A percentile compares a stretch with the other conserved stretches of the same genome.
Conservation (phyloP, 2,329 filamentous ascomycete species). For the Cytospora schulzeri region DNA sequence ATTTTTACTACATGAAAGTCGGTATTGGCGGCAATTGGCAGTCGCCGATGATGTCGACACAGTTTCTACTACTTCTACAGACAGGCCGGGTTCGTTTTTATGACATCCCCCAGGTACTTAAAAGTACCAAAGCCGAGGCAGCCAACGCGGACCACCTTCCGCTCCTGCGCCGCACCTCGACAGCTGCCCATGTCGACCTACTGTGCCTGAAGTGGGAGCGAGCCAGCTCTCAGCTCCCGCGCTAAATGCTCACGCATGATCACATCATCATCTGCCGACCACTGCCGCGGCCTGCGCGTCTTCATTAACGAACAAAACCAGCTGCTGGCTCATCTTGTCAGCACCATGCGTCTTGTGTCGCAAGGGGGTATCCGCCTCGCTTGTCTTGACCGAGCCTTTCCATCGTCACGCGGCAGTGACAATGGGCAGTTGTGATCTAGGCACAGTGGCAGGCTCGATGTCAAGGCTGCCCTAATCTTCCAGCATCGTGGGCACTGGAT, state of each 20-base stretch:
- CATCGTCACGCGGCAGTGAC: not conserved
- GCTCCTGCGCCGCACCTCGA: conserved; percentile 2
- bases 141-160: conserved; percentile 16
- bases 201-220: conserved; percentile 12
- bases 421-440: conserved; percentile 2
- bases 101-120: not conserved
- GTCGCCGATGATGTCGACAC: conserved; percentile 1
- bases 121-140: conserved; percentile 19
- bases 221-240: conserved; percentile 3
- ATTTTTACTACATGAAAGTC: conserved; percentile 2
- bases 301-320: conserved; percentile 3
- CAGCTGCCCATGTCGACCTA: not conserved
- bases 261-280: conserved; percentile 7
- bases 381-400: not conserved
- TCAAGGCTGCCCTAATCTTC: not conserved
- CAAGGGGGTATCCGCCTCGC: conserved; percentile 4
- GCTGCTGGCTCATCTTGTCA: not conserved
- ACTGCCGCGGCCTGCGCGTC: conserved; percentile 13
- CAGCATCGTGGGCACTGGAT: not conserved
- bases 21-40: conserved; percentile 6
- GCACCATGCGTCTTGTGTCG: not conserved
- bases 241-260: not conserved
- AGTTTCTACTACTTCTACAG: not conserved
- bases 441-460: not conserved
- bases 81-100: not conserved